These are phyloP conservation scores for Lentinula sp. DNA, from an alignment of 768 basidiomycete species.

Conservation along the genomic window DNA sequence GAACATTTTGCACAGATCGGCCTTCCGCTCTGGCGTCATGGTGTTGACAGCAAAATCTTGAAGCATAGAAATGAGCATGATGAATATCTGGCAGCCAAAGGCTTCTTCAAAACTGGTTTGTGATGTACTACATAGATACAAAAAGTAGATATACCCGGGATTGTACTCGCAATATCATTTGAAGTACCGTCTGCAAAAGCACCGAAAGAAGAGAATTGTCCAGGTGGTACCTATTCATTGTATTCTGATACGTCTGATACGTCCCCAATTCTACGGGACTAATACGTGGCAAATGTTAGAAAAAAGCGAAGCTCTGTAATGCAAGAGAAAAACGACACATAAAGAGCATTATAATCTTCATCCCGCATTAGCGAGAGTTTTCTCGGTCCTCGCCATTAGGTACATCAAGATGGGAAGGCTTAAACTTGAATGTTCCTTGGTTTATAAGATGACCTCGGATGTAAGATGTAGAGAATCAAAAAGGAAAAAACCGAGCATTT, in stretches of 20 bases:
- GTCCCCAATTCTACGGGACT: neutral
- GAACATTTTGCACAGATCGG: constrained; percentile 31
- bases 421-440: constrained; percentile 54
- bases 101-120: constrained; percentile 31
- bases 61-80: constrained; percentile 42
- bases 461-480: constrained; percentile 7
- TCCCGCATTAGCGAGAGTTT: constrained; percentile 23
- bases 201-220: neutral
- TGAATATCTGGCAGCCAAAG: constrained; percentile 34
- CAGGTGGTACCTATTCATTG: neutral
- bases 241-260: neutral
- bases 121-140: neutral
- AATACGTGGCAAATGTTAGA: constrained; percentile 31
- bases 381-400: constrained; percentile 85
- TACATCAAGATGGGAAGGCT: constrained; percentile 34
- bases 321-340: constrained; percentile 19
- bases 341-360: constrained; percentile 71
- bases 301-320: constrained; percentile 49
- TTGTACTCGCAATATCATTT: neutral
- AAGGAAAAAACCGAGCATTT: constrained; percentile 28
- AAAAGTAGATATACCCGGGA: neutral
- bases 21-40: constrained; percentile 45
- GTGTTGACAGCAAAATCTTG: constrained; percentile 41
- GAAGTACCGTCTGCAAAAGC: neutral
- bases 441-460: constrained; percentile 34